Conservation (phyloP, 345 rosid genomes). For the Cardamine resedifolia region DNA sequence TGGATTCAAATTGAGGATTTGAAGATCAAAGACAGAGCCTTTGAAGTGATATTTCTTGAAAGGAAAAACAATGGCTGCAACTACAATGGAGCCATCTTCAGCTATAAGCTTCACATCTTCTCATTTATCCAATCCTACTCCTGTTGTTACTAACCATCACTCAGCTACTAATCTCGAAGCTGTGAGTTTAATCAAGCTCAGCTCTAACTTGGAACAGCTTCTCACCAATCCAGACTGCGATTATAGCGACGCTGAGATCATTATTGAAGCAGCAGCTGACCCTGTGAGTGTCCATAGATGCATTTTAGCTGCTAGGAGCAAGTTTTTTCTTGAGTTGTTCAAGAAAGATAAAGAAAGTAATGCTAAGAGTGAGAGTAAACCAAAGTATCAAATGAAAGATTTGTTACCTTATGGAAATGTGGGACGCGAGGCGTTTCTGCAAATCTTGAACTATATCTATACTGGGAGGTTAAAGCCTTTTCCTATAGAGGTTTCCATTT, state of each 20-base stretch:
- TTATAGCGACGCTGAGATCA: slow-evolving; percentile 82
- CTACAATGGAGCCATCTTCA: slow-evolving; percentile 69
- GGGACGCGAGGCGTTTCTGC: slow-evolving; percentile 71
- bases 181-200: slow-evolving; percentile 69
- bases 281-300: slow-evolving; percentile 77
- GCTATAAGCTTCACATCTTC: slow-evolving; percentile 77
- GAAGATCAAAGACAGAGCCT: slow-evolving; percentile 11
- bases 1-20: slow-evolving; percentile 1
- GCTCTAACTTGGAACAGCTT: slow-evolving; percentile 74
- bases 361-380: slow-evolving; percentile 39
- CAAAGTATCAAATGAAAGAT: slow-evolving; percentile 54
- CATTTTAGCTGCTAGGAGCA: slow-evolving; percentile 80
- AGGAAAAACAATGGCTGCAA: slow-evolving; percentile 59
- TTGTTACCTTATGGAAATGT: slow-evolving; percentile 68
- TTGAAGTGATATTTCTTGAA: slow-evolving; percentile 13
- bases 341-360: slow-evolving; percentile 46
- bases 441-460: slow-evolving; percentile 70
- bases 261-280: slow-evolving; percentile 47
- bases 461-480: slow-evolving; percentile 77
- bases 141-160: slow-evolving; percentile 42
- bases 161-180: slow-evolving; percentile 56
- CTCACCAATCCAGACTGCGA: slow-evolving; percentile 48
- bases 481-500: slow-evolving; percentile 75
- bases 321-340: slow-evolving; percentile 69
- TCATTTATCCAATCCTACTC: slow-evolving; percentile 50